These are phyloP conservation scores for Coniochaeta sp. DNA, from an alignment of 2,329 filamentous ascomycete species.

Conservation along the genomic window DNA sequence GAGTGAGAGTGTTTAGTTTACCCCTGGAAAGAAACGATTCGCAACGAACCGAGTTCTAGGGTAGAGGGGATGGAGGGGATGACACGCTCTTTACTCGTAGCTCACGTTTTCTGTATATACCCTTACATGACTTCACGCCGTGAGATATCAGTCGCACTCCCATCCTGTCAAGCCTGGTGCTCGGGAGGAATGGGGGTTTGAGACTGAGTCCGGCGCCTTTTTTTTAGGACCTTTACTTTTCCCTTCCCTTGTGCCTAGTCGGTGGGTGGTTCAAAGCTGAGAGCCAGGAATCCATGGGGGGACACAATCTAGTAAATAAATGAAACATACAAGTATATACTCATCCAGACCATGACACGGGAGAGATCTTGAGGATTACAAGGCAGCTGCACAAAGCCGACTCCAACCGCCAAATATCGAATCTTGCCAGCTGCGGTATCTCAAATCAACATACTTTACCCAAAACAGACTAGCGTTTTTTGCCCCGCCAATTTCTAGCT, in stretches of 20 bases:
- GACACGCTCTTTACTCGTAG: not conserved
- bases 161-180: slow-evolving; percentile 3
- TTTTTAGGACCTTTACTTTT: not conserved
- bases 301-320: too few species aligned
- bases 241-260: not conserved
- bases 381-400: too few species aligned
- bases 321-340: not conserved
- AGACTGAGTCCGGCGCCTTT: not conserved
- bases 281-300: not conserved
- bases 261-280: not conserved
- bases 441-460: not conserved
- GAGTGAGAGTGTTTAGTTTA: too few species aligned
- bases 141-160: not conserved
- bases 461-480: not conserved
- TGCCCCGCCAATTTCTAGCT: not conserved
- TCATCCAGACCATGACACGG: not conserved
- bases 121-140: not conserved
- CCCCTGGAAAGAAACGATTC: too few species aligned
- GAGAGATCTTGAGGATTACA: too few species aligned
- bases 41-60: not conserved
- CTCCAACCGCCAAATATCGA: not conserved
- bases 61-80: not conserved
- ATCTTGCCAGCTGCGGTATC: not conserved
- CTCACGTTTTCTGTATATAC: slow-evolving; percentile 2
- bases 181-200: not conserved